phyloP scores from a whole-genome alignment of 2,329 filamentous ascomycete species.

The Clathrospora elynae region DNA sequence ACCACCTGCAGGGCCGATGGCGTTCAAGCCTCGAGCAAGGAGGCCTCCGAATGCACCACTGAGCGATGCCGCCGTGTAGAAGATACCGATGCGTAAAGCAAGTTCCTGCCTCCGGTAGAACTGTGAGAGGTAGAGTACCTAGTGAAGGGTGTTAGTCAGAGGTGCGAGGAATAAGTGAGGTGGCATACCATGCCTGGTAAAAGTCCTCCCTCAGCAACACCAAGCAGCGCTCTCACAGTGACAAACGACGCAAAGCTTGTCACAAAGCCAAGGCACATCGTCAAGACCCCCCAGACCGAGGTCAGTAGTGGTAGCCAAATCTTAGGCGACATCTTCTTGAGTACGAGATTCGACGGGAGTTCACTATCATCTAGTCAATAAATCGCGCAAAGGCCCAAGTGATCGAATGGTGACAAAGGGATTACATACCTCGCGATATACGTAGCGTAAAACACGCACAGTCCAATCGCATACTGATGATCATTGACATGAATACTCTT shows the following conservation, averaged over 20 bases:
- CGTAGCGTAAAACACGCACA: constrained; percentile 68
- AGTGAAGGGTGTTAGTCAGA: neutral
- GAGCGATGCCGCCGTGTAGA: constrained; percentile 69
- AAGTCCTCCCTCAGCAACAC: constrained; percentile 67
- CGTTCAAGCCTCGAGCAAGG: constrained; percentile 64
- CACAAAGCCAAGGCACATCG: constrained; percentile 63
- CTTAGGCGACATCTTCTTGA: constrained; percentile 65
- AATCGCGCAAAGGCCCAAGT: neutral
- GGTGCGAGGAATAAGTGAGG: neutral
- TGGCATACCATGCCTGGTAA: constrained; percentile 65
- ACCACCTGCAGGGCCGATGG: constrained; percentile 62
- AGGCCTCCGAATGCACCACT: constrained; percentile 69
- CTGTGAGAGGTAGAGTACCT: constrained; percentile 64
- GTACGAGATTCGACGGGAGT: constrained; percentile 66
- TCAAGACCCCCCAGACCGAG: constrained; percentile 63
- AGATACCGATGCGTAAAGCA: constrained; percentile 67
- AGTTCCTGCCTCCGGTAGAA: constrained; percentile 66
- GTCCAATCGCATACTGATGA: constrained; percentile 66
- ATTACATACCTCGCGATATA: constrained; percentile 64
- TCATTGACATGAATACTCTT: constrained; percentile 60
- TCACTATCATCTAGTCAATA: constrained; percentile 53
- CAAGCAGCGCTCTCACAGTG: constrained; percentile 65
- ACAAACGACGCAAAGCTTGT: constrained; percentile 62
- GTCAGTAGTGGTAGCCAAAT: constrained; percentile 66
- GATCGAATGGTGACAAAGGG: neutral